Evolutionary conservation across 306 rosid species (phyloP).

Genomic region (Cyclanthera cordifolia): DNA sequence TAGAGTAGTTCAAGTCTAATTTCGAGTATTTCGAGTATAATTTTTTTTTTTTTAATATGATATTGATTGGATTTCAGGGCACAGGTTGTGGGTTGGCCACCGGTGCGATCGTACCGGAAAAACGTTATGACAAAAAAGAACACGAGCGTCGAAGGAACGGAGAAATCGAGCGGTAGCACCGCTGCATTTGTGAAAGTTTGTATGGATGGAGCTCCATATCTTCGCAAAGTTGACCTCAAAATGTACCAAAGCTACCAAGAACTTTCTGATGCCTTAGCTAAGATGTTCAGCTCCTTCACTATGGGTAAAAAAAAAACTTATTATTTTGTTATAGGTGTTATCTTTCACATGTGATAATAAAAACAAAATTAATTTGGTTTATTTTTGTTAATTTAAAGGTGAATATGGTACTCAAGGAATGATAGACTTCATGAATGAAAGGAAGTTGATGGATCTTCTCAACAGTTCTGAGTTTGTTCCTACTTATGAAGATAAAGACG

Average conservation of each 20-base stretch:
- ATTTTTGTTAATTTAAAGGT: slow-evolving; percentile 25
- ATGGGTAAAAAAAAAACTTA: slow-evolving; percentile 23
- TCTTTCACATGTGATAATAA: not conserved
- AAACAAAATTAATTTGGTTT: not conserved
- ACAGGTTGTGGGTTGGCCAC: slow-evolving; percentile 82
- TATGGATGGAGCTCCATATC: slow-evolving; percentile 80
- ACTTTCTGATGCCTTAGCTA: slow-evolving; percentile 65
- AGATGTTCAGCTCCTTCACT: slow-evolving; percentile 77
- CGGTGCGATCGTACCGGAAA: slow-evolving; percentile 61
- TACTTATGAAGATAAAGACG: slow-evolving; percentile 72
- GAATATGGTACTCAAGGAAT: slow-evolving; percentile 64
- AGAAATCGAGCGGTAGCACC: slow-evolving; percentile 15
- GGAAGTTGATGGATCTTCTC: slow-evolving; percentile 71
- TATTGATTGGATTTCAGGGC: slow-evolving; percentile 28
- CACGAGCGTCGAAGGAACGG: slow-evolving; percentile 15
- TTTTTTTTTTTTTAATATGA: not conserved
- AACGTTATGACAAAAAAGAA: slow-evolving; percentile 49
- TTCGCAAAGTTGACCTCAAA: slow-evolving; percentile 57
- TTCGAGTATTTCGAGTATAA: no score
- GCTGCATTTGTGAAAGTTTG: slow-evolving; percentile 53
- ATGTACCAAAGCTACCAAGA: slow-evolving; percentile 56
- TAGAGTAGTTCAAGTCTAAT: no score
- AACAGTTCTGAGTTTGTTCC: slow-evolving; percentile 72
- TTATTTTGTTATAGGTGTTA: no score
- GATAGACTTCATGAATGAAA: slow-evolving; percentile 84